These are phyloP conservation scores for Penicillium capsulatum DNA, from an alignment of 2,329 filamentous ascomycete genomes.

Conservation along the genomic window DNA sequence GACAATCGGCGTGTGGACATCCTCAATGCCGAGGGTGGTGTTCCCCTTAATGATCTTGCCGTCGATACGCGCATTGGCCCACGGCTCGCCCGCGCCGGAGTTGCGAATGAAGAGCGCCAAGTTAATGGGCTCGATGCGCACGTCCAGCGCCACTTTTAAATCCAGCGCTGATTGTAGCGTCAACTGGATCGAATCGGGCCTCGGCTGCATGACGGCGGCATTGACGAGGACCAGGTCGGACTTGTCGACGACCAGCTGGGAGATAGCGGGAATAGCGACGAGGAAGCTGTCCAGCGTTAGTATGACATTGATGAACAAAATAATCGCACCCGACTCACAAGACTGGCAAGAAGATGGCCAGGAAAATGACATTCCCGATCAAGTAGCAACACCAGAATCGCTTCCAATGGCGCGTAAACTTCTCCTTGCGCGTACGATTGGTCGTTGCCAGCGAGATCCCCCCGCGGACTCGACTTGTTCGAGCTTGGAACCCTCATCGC, in stretches of 20 bases:
- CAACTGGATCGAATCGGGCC: constrained; percentile 31
- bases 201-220: constrained; percentile 34
- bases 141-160: constrained; percentile 34
- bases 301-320: not conserved
- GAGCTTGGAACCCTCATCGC: constrained; percentile 19
- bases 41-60: constrained; percentile 32
- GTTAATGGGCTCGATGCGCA: constrained; percentile 34
- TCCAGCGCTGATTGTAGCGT: constrained; percentile 35
- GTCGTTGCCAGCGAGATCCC: constrained; percentile 25
- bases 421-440: constrained; percentile 23
- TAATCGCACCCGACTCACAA: constrained; percentile 29
- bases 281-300: constrained; percentile 31
- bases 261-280: constrained; percentile 39
- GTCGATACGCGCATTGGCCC: constrained; percentile 22
- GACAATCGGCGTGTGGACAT: constrained; percentile 24
- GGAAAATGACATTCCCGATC: constrained; percentile 33
- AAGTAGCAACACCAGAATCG: constrained; percentile 40
- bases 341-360: constrained; percentile 40
- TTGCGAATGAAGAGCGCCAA: constrained; percentile 35
- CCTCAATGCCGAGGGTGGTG: constrained; percentile 27
- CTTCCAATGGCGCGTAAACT: constrained; percentile 33
- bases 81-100: constrained; percentile 26
- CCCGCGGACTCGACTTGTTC: constrained; percentile 28
- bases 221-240: constrained; percentile 35
- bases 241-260: constrained; percentile 38